Evolutionary conservation across 2,329 filamentous ascomycete species (phyloP), one percentile per base, ranked within the genome.

Genomic region (Fusarium stilboides): DNA sequence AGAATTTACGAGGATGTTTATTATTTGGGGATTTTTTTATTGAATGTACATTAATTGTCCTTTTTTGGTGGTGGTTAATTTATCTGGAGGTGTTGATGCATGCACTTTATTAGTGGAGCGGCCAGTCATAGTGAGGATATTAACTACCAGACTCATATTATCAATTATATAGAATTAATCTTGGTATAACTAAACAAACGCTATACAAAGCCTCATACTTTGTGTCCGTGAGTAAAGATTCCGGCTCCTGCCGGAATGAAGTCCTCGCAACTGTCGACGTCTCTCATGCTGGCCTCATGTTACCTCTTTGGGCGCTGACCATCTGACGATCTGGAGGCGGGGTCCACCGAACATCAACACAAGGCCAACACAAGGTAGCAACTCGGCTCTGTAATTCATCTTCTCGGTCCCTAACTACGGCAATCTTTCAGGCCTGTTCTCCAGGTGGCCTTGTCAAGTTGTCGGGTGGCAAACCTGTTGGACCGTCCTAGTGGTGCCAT

Each of bases 241-340:
- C 49, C 67, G 67, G 67, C 67, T 51, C n/a, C 34, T 53, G 44
- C 67, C 67, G 67, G 62, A 40, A 49, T 43, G 24, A 60, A 45
- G 34, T 9, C 15, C 20, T 40, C n/a, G 28, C 39, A 70, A 43
- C 44, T 53, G 54, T 70, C 62, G 62, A 65, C 53, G 22, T 59
- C 37, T 28, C 42, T 65, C 20, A 10, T 45, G 44, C 66, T 69
- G 66, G 66, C 66, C 68, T 67, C 66, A 70, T 68, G 62, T 31
- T 57, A n/a, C 63, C 50, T 56, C 58, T 50, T 57, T 64, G 26
- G 56, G 62, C 39, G 64, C 67, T 70, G 58, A 65, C 54, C 60
- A 70, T 70, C 68, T 70, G 68, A 62, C 52, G 39, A 70, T 62
- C 13, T 28, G 43, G 12, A 20, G 66, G 49, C 68, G 68, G 68